These are phyloP conservation scores for Polyporus tsugae DNA, from an alignment of 1,284 basidiomycete genomes.

Conservation along the genomic window DNA sequence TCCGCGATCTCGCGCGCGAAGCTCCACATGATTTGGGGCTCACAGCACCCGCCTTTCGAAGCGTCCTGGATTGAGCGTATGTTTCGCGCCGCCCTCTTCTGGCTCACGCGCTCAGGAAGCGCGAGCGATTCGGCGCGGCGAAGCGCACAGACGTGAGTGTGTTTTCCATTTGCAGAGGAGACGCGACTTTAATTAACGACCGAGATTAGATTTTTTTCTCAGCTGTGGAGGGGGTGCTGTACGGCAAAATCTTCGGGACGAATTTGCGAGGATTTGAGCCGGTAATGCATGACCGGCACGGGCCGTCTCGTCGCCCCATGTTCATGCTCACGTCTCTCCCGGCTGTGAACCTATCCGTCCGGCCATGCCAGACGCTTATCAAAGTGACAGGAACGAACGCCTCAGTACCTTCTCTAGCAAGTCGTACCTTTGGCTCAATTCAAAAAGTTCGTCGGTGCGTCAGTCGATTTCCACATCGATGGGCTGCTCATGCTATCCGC, in stretches of 20 bases:
- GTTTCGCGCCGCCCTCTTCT: constrained; percentile 12
- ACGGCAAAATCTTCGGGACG: not conserved
- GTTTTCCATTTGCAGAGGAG: constrained; percentile 10
- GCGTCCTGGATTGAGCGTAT: constrained; percentile 10
- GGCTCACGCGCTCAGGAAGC: constrained; percentile 4
- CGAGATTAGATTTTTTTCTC: constrained; percentile 15
- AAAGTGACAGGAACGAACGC: constrained; percentile 13
- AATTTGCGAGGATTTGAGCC: constrained; percentile 2
- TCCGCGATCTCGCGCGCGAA: constrained; percentile 23
- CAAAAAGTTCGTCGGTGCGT: constrained; percentile 8
- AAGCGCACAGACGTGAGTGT: constrained; percentile 15
- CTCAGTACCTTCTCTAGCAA: constrained; percentile 18
- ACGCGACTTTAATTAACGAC: constrained; percentile 10
- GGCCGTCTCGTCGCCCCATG: not conserved
- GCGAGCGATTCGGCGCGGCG: constrained; percentile 1
- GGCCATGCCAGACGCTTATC: constrained; percentile 9
- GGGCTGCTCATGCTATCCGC: not conserved
- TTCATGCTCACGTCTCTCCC: not conserved
- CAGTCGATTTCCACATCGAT: not conserved
- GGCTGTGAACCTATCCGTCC: constrained; percentile 4
- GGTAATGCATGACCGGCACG: constrained; percentile 7
- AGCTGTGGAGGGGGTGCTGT: not conserved
- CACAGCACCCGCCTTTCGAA: constrained; percentile 11
- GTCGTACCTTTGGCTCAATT: not conserved
- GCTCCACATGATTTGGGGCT: constrained; percentile 16